These are phyloP conservation scores for Colletotrichum orchidophilum DNA, from an alignment of 2,329 filamentous ascomycete species.

Conservation along the genomic window DNA sequence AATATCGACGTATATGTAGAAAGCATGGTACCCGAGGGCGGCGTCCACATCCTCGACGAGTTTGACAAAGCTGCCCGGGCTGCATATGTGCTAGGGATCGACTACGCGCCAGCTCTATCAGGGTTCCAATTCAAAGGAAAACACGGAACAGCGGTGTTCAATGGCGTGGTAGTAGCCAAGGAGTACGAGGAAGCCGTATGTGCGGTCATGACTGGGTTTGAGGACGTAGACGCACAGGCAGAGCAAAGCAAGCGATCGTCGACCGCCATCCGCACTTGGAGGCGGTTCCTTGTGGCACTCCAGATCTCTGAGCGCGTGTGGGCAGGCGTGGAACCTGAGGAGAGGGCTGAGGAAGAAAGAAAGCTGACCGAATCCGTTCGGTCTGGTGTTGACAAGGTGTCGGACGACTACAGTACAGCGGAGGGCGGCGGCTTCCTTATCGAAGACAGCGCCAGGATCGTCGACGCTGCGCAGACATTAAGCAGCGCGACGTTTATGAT, in stretches of 20 bases:
- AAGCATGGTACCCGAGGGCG: slow-evolving; percentile 88
- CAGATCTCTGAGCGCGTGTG: slow-evolving; percentile 80
- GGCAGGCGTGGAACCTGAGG: slow-evolving; percentile 60
- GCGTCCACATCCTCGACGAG: slow-evolving; percentile 69
- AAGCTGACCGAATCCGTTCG: neutral
- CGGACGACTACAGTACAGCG: neutral
- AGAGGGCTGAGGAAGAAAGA: slow-evolving; percentile 50
- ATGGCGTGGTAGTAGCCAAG: slow-evolving; percentile 78
- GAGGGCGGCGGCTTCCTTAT: slow-evolving; percentile 6
- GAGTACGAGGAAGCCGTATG: slow-evolving; percentile 78
- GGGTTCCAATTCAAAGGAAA: slow-evolving; percentile 90
- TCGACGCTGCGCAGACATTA: neutral
- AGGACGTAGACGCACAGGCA: slow-evolving; percentile 70
- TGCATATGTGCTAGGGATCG: slow-evolving; percentile 78
- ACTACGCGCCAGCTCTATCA: slow-evolving; percentile 89
- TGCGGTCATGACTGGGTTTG: slow-evolving; percentile 73
- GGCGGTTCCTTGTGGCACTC: slow-evolving; percentile 78
- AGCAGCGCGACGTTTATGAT: neutral
- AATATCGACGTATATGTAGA: slow-evolving; percentile 95
- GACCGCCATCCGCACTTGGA: slow-evolving; percentile 73
- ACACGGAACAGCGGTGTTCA: slow-evolving; percentile 84
- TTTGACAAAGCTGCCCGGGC: slow-evolving; percentile 72
- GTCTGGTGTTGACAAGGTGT: neutral
- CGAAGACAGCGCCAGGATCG: neutral
- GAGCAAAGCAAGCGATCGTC: slow-evolving; percentile 78